A percentile compares a stretch with the other conserved stretches of the same genome.
Conservation (phyloP, 495 filamentous ascomycete genomes). For the Jackrogersella minutella region DNA sequence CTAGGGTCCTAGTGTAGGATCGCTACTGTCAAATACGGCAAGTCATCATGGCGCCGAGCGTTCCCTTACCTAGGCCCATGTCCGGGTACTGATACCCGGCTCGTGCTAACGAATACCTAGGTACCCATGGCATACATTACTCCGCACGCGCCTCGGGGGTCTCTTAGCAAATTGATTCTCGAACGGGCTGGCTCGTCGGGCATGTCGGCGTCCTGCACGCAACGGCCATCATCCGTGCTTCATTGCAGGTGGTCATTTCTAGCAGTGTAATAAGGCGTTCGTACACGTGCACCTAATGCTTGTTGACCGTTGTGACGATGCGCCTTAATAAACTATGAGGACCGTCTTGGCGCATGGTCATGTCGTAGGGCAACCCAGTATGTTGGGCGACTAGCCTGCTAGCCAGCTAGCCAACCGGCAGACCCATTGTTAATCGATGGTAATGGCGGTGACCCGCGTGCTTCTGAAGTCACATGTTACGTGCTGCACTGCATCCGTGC, state of each 20-base stretch:
- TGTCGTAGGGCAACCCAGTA: constrained; percentile 13
- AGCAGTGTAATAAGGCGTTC: constrained; percentile 14
- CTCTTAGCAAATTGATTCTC: constrained; percentile 5
- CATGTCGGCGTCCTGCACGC: constrained; percentile 10
- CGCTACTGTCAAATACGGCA: constrained; percentile 27
- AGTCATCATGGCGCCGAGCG: constrained; percentile 14
- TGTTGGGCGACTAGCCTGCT: not conserved
- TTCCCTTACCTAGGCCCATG: constrained; percentile 20
- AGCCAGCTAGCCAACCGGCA: constrained; percentile 6
- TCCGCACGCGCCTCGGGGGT: constrained; percentile 20
- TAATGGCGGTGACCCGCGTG: constrained; percentile 41
- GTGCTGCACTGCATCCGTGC: constrained; percentile 17
- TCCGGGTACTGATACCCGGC: constrained; percentile 26
- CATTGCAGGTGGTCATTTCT: constrained; percentile 15
- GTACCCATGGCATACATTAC: constrained; percentile 1
- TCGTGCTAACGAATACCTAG: constrained; percentile 26
- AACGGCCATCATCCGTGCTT: constrained; percentile 12
- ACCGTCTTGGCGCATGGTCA: constrained; percentile 12
- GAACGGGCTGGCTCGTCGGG: constrained; percentile 6
- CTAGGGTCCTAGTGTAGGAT: constrained; percentile 13
- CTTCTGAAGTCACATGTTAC: constrained; percentile 34
- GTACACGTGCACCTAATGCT: constrained; percentile 35
- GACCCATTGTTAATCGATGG: constrained; percentile 16
- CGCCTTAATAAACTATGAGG: constrained; percentile 4
- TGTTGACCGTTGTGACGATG: constrained; percentile 4